Evolutionary conservation across 495 filamentous ascomycete genomes (phyloP).

Genomic region (Tuber microsphaerosporum): DNA sequence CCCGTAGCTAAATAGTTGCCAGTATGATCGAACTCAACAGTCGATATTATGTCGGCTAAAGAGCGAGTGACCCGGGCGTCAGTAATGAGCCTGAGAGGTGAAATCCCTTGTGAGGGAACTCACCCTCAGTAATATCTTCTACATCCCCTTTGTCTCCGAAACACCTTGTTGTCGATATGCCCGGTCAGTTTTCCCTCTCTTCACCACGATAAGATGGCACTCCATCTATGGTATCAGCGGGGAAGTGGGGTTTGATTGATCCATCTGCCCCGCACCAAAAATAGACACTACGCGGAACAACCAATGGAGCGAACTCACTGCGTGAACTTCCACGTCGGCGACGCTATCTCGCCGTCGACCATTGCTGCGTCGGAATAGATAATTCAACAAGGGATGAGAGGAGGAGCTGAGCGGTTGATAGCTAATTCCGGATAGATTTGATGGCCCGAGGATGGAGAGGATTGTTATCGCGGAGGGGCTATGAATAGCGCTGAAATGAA

Average conservation of each 20-base stretch:
- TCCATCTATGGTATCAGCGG: slow-evolving; percentile 17
- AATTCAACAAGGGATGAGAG: not conserved
- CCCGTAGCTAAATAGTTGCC: slow-evolving; percentile 97
- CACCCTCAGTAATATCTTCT: slow-evolving; percentile 99
- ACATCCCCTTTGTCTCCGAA: slow-evolving; percentile 99
- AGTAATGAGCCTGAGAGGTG: not conserved
- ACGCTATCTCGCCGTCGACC: slow-evolving; percentile 88
- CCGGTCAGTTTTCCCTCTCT: slow-evolving; percentile 7
- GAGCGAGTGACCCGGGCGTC: not conserved
- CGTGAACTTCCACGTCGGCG: slow-evolving; percentile 99
- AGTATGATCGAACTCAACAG: slow-evolving; percentile 97
- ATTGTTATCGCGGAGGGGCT: not conserved
- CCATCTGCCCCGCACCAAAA: slow-evolving; percentile 26
- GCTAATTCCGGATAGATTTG: not conserved
- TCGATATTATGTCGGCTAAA: slow-evolving; percentile 96
- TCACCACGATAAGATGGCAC: not conserved
- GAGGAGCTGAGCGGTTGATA: not conserved
- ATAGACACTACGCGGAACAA: slow-evolving; percentile 26
- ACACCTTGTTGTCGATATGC: slow-evolving; percentile 56
- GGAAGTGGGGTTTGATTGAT: slow-evolving; percentile 30
- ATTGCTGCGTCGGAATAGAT: slow-evolving; percentile 47
- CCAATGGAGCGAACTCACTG: slow-evolving; percentile 64
- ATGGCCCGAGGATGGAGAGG: slow-evolving; percentile 19
- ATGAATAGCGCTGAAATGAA: not conserved
- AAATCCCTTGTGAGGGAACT: slow-evolving; percentile 24